A percentile compares a stretch with the other conserved stretches of the same genome.
Evolutionary conservation across 176 grass and related monocot species (phyloP).

Genomic region (Paspalum vaginatum): DNA sequence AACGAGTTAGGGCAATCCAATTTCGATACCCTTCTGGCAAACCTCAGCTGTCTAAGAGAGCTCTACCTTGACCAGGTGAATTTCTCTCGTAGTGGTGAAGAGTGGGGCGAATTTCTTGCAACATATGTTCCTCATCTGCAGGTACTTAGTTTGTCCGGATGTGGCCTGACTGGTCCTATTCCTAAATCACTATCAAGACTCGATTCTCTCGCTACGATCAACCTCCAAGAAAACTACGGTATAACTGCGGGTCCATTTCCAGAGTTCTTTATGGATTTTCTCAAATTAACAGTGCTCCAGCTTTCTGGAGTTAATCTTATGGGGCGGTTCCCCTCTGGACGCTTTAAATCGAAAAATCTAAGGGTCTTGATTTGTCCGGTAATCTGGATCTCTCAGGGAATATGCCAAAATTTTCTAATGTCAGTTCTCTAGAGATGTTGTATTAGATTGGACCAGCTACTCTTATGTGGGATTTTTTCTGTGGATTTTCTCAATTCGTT

Average conservation of each 20-base stretch:
- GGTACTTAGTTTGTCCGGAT: background rate
- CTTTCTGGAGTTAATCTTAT: background rate
- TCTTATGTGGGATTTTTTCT: background rate
- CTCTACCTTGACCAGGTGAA: background rate
- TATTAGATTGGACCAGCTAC: background rate
- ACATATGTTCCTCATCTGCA: background rate
- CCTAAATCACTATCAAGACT: background rate
- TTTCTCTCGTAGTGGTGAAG: background rate
- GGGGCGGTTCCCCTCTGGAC: background rate
- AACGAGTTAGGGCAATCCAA: background rate
- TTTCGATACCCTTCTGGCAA: background rate
- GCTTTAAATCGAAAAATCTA: conserved; percentile 11
- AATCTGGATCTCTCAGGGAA: background rate
- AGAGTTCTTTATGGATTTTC: conserved; percentile 27
- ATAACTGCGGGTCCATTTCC: background rate
- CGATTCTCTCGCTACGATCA: background rate
- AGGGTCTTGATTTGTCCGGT: background rate
- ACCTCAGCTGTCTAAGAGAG: background rate
- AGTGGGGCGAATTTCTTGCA: background rate
- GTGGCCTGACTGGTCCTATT: background rate
- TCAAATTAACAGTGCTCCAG: conserved; percentile 7
- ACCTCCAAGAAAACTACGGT: background rate
- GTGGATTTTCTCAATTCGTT: conserved; percentile 13
- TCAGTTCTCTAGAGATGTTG: conserved; percentile 18
- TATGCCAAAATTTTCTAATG: background rate